Evolutionary conservation across 805 yeast genomes (phyloP).

Genomic region (Candida glaebosa): DNA sequence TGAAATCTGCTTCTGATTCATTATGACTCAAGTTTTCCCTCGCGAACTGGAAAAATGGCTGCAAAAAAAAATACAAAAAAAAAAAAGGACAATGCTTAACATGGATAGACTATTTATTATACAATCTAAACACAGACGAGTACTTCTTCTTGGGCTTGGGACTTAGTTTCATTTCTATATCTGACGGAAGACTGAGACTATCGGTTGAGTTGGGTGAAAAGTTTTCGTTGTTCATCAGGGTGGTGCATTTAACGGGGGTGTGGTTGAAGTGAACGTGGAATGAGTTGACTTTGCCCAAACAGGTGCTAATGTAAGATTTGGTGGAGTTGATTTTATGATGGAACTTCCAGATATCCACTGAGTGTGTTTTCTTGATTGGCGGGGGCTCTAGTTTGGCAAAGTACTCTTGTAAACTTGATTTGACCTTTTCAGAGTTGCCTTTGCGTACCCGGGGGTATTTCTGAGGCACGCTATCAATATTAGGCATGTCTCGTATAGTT

Average conservation of each 20-base stretch:
- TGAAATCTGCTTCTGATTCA: too few species aligned
- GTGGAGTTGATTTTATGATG: neutral
- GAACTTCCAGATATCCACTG: neutral
- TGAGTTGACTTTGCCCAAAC: neutral
- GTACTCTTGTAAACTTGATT: slow-evolving; percentile 2
- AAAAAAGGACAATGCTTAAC: too few species aligned
- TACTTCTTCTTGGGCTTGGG: neutral
- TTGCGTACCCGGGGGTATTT: neutral
- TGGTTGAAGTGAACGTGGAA: slow-evolving; percentile 8
- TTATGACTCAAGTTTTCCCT: neutral
- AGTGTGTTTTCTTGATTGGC: neutral
- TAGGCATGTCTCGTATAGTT: slow-evolving; percentile 17
- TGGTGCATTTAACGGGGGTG: neutral
- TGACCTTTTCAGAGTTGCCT: slow-evolving; percentile 2
- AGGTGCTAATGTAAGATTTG: neutral
- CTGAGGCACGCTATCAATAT: slow-evolving; percentile 12
- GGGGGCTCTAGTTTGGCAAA: neutral
- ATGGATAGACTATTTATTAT: too few species aligned
- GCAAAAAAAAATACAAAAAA: too few species aligned
- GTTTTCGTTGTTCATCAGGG: neutral
- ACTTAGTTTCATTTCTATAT: neutral
- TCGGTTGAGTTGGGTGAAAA: too few species aligned
- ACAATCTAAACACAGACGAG: neutral
- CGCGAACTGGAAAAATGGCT: neutral
- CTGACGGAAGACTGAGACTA: neutral